These are phyloP conservation scores for Phytophthora melonis DNA, from an alignment of 352 stramenopile species.

Conservation along the genomic window DNA sequence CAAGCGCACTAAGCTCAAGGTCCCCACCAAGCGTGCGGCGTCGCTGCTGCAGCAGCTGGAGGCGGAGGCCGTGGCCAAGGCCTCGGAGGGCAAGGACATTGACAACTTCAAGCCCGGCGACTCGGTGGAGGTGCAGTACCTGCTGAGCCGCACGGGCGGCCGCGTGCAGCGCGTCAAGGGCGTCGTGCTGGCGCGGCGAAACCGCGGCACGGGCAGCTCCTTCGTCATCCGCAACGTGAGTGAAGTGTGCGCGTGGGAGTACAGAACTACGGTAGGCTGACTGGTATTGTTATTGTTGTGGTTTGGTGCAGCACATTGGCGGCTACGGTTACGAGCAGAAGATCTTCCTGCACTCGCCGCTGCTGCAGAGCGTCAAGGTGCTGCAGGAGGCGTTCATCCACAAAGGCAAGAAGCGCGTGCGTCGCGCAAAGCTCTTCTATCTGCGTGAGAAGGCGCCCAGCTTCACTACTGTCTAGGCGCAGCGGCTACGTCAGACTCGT, in stretches of 20 bases:
- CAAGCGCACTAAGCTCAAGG: conserved; percentile 84
- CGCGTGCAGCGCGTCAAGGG: conserved; percentile 84
- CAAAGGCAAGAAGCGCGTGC: conserved; percentile 92
- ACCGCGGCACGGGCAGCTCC: conserved; percentile 82
- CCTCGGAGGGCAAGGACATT: conserved; percentile 69
- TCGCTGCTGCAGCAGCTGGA: conserved; percentile 78
- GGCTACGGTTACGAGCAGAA: conserved; percentile 90
- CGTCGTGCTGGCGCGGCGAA: conserved; percentile 82
- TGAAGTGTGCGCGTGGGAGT: neutral
- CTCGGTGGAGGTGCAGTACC: conserved; percentile 84
- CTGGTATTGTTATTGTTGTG: conserved; percentile 14
- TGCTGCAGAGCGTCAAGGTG: conserved; percentile 90
- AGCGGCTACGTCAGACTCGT: conserved; percentile 25
- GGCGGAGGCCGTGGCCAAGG: conserved; percentile 71
- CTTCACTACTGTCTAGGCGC: conserved; percentile 79
- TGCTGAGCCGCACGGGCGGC: conserved; percentile 75
- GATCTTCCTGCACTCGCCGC: conserved; percentile 89
- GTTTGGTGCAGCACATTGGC: conserved; percentile 72
- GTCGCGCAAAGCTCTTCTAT: conserved; percentile 92
- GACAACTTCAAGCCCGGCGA: conserved; percentile 81
- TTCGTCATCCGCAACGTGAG: conserved; percentile 89
- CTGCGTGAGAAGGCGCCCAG: conserved; percentile 85
- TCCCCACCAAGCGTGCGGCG: conserved; percentile 77
- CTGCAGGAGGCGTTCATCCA: conserved; percentile 91
- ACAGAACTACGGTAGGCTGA: neutral